Evolutionary conservation across 2,329 filamentous ascomycete genomes (phyloP).

Genomic region (Ceratocystis cacaofunesta): DNA sequence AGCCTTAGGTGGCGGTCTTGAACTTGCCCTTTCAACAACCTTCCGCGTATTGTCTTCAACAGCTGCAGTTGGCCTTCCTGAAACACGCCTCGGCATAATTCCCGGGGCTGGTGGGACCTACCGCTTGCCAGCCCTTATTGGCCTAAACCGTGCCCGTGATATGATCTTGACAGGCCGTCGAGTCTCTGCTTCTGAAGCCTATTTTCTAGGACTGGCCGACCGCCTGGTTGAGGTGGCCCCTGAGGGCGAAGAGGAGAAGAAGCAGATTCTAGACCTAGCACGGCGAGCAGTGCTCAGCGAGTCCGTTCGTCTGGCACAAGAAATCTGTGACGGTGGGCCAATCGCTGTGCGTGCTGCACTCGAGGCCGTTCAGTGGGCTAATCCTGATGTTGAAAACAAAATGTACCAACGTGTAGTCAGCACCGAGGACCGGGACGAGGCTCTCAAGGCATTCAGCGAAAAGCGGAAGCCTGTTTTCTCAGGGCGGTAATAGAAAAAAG

Average conservation of each 20-base stretch:
- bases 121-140: slow-evolving; percentile 69
- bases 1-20: slow-evolving; percentile 84
- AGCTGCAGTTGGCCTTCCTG: slow-evolving; percentile 67
- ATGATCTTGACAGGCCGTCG: slow-evolving; percentile 81
- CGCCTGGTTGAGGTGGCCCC: slow-evolving; percentile 66
- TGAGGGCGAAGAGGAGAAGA: slow-evolving; percentile 25
- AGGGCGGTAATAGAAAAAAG: slow-evolving; percentile 29
- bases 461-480: slow-evolving; percentile 46
- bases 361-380: slow-evolving; percentile 57
- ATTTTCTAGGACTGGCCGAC: slow-evolving; percentile 81
- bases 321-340: slow-evolving; percentile 83
- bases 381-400: slow-evolving; percentile 66
- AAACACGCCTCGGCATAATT: slow-evolving; percentile 85
- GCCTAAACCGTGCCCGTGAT: slow-evolving; percentile 68
- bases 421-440: slow-evolving; percentile 79
- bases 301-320: slow-evolving; percentile 61
- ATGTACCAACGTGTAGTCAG: slow-evolving; percentile 73
- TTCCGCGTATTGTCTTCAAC: slow-evolving; percentile 75
- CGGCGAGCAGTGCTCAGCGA: slow-evolving; percentile 56
- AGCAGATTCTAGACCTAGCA: slow-evolving; percentile 39
- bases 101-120: slow-evolving; percentile 89
- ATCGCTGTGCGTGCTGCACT: slow-evolving; percentile 68
- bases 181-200: slow-evolving; percentile 69
- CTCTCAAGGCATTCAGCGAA: slow-evolving; percentile 64
- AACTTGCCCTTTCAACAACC: slow-evolving; percentile 78